Evolutionary conservation across 352 stramenopile genomes (phyloP).

Genomic region (Phytopythium sindhum): DNA sequence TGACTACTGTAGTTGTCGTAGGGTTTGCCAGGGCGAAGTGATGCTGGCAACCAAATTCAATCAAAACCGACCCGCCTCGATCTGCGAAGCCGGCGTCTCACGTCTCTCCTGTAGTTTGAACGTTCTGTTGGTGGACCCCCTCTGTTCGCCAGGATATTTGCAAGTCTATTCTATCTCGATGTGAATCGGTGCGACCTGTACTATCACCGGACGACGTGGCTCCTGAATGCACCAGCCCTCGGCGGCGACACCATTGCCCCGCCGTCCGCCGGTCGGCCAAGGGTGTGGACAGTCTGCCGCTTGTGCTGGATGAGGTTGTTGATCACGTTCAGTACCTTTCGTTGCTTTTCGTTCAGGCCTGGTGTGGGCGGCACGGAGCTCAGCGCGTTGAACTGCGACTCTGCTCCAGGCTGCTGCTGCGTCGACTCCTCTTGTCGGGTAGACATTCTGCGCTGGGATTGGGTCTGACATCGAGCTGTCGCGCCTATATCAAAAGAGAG

Average conservation of each 20-base stretch:
- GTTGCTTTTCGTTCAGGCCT: constrained; percentile 51
- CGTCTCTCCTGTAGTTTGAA: background rate
- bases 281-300: constrained; percentile 55
- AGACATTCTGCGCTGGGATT: background rate
- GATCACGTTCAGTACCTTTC: constrained; percentile 66
- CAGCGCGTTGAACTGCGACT: too few relatives aligned
- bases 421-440: background rate
- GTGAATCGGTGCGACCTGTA: background rate
- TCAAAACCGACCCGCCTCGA: background rate
- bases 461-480: background rate
- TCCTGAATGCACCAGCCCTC: constrained; percentile 11
- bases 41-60: background rate
- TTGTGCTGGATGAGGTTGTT: constrained; percentile 82
- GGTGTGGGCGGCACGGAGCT: background rate
- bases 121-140: background rate
- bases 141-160: background rate
- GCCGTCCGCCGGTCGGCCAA: constrained; percentile 25
- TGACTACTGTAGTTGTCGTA: background rate
- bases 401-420: background rate
- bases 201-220: background rate
- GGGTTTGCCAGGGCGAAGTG: background rate
- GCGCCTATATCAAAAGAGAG: background rate
- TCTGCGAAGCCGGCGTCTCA: background rate
- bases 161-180: background rate
- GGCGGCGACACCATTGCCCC: constrained; percentile 7